Evolutionary conservation across 2,329 filamentous ascomycete species (phyloP).

Genomic region (Apiospora aurea): DNA sequence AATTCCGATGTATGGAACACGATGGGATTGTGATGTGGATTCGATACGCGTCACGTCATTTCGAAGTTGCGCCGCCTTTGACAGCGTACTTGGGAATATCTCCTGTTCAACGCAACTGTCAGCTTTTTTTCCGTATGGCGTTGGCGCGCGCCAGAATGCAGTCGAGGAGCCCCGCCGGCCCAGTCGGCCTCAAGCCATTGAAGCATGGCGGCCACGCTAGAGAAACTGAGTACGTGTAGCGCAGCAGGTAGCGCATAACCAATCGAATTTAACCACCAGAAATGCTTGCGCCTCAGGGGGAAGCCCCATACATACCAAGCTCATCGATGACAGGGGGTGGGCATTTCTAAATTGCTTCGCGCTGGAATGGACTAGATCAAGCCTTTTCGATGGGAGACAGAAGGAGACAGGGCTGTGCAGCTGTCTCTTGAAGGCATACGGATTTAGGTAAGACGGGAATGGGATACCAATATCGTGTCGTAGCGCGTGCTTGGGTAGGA

Average conservation of each 20-base stretch:
- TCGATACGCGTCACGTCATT: constrained; percentile 21
- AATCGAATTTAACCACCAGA: constrained; percentile 11
- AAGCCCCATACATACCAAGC: constrained; percentile 3
- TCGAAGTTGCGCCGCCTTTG: neutral
- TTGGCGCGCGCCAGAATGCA: constrained; percentile 11
- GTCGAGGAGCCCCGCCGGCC: neutral
- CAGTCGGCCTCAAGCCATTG: neutral
- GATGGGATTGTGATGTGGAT: constrained; percentile 9
- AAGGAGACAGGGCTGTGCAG: constrained; percentile 5
- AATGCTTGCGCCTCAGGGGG: constrained; percentile 14
- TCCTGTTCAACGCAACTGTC: constrained; percentile 3
- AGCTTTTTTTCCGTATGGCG: neutral
- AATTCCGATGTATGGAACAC: neutral
- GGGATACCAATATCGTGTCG: neutral
- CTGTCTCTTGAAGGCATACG: neutral
- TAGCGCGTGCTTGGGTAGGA: neutral
- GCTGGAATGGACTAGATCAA: neutral
- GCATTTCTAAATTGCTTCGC: constrained; percentile 4
- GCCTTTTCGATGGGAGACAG: neutral
- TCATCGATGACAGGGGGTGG: neutral
- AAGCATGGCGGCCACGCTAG: constrained; percentile 12
- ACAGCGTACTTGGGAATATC: neutral
- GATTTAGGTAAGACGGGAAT: constrained; percentile 12
- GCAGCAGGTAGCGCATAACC: constrained; percentile 9
- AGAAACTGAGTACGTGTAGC: neutral